These are phyloP conservation scores for Moniliella sp. DNA, from an alignment of 1,284 basidiomycete genomes.

Conservation along the genomic window DNA sequence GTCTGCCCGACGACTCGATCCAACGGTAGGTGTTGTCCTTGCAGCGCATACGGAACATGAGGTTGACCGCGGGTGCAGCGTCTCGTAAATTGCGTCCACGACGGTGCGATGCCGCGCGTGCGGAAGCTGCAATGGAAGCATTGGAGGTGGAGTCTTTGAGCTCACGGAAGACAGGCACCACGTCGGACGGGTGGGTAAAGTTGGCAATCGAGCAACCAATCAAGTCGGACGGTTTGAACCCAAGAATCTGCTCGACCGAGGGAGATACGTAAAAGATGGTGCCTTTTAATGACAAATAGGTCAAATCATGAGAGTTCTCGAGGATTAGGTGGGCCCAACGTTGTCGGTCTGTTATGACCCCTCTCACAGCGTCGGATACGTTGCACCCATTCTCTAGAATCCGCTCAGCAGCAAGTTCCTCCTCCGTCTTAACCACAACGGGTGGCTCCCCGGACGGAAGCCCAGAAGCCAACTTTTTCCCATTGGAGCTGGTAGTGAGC, in stretches of 20 bases:
- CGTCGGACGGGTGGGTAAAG: conserved; percentile 66
- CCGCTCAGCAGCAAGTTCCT: conserved; percentile 2
- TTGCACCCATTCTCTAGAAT: conserved; percentile 2
- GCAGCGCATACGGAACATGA: conserved; percentile 23
- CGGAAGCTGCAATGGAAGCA: conserved; percentile 23
- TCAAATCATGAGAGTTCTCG: conserved; percentile 44
- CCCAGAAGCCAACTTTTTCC: too few species aligned
- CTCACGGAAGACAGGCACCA: conserved; percentile 73
- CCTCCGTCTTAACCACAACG: too few species aligned
- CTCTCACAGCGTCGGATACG: conserved; percentile 3
- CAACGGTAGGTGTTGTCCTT: conserved; percentile 17
- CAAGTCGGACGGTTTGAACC: conserved; percentile 45
- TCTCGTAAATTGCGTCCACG: too few species aligned
- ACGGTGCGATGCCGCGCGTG: conserved; percentile 20
- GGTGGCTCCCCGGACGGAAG: too few species aligned
- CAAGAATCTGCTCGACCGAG: conserved; percentile 20
- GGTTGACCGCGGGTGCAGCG: conserved; percentile 23
- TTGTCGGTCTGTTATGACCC: conserved; percentile 1
- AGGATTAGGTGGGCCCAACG: conserved; percentile 17
- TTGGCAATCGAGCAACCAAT: conserved; percentile 55
- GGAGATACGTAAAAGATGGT: conserved; percentile 69
- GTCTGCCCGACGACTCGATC: conserved; percentile 24
- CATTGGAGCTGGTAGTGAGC: too few species aligned
- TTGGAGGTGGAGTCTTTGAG: conserved; percentile 52
- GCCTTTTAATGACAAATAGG: conserved; percentile 80